These are phyloP conservation scores for Parachaetomium inaequale DNA, from an alignment of 495 filamentous ascomycete species.

Conservation along the genomic window DNA sequence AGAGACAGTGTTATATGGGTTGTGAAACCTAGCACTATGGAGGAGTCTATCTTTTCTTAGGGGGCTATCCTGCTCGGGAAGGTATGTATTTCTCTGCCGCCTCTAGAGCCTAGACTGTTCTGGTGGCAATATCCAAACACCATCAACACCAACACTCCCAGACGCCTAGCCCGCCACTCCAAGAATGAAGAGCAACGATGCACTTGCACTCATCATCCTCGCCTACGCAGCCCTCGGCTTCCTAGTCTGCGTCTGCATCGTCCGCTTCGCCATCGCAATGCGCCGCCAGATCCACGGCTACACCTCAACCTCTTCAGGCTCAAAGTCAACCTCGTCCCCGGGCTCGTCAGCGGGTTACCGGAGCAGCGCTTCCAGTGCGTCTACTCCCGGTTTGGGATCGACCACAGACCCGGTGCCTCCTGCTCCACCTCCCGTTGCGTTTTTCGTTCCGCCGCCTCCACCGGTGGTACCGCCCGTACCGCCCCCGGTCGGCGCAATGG, in stretches of 20 bases:
- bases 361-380: neutral
- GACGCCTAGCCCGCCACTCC: neutral
- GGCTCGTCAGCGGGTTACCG: neutral
- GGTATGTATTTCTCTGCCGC: neutral
- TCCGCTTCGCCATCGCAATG: constrained; percentile 11
- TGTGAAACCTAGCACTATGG: neutral
- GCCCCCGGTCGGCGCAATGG: neutral
- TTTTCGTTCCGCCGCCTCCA: neutral
- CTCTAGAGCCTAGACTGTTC: neutral
- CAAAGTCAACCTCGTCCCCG: neutral
- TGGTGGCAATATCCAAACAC: neutral
- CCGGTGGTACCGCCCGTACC: neutral
- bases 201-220: constrained; percentile 12
- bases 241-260: neutral
- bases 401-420: neutral
- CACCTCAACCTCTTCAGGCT: neutral
- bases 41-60: neutral
- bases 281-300: neutral
- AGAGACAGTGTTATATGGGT: neutral
- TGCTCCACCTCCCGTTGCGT: neutral
- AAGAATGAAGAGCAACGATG: constrained; percentile 19
- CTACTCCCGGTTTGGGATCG: neutral
- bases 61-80: no score
- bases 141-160: neutral
- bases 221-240: constrained; percentile 8